phyloP scores from a whole-genome alignment of 805 yeast genomes.

The Metschnikowia koreensis region DNA sequence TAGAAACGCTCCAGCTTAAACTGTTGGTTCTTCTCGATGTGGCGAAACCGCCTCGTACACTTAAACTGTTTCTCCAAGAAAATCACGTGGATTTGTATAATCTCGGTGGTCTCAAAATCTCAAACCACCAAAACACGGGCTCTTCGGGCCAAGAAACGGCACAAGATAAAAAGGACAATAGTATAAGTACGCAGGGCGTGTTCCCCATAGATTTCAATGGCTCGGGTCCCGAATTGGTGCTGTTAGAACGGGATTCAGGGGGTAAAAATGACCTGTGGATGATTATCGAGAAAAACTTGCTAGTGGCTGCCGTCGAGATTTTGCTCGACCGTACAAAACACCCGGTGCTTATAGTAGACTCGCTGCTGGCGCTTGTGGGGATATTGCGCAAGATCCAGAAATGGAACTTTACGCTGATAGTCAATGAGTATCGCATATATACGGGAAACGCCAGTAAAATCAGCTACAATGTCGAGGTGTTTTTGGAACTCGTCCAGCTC shows the following conservation, averaged over 20 bases:
- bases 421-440: conserved; percentile 80
- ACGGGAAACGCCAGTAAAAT: conserved; percentile 61
- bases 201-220: conserved; percentile 5
- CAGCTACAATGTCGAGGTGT: conserved; percentile 78
- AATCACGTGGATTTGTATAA: conserved; percentile 52
- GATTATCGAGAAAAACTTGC: conserved; percentile 64
- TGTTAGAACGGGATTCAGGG: conserved; percentile 21
- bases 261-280: conserved; percentile 62
- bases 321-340: conserved; percentile 62
- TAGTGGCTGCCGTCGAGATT: conserved; percentile 64
- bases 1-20: conserved; percentile 67
- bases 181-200: background rate
- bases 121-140: conserved; percentile 33
- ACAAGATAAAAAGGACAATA: conserved; percentile 3
- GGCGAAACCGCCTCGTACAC: conserved; percentile 74
- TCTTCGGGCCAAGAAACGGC: conserved; percentile 6
- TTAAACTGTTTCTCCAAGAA: conserved; percentile 62
- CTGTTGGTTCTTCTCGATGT: conserved; percentile 77
- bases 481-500: conserved; percentile 68
- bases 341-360: conserved; percentile 74
- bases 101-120: conserved; percentile 43
- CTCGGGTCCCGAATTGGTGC: conserved; percentile 23
- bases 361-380: conserved; percentile 77
- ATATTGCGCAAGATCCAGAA: conserved; percentile 77
- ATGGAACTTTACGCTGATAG: conserved; percentile 83